Conservation (phyloP, 176 grass and related monocot species). For the Rhynchospora tenuis region DNA sequence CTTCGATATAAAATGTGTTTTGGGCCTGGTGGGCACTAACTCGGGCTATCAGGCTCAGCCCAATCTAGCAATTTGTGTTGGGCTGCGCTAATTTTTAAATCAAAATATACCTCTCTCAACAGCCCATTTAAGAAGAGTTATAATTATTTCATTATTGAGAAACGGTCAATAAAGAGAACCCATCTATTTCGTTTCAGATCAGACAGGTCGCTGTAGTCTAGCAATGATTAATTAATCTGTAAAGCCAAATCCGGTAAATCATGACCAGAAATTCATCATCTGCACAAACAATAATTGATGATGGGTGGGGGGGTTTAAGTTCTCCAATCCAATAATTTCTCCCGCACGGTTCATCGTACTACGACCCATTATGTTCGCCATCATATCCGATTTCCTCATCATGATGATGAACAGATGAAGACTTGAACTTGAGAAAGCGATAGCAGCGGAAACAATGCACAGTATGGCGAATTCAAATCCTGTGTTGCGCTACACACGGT, state of each 20-base stretch:
- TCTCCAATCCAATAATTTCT: not conserved
- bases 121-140: not conserved
- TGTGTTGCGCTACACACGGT: no score
- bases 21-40: no score
- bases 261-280: not conserved
- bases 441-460: not conserved
- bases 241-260: not conserved
- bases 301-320: not conserved
- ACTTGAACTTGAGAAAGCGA: not conserved
- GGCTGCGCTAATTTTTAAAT: no score
- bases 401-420: not conserved
- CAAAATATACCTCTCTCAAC: no score
- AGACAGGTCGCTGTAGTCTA: not conserved
- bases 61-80: no score
- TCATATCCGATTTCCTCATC: not conserved
- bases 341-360: not conserved
- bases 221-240: not conserved
- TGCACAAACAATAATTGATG: slow-evolving; percentile 2
- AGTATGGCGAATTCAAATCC: no score
- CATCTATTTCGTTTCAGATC: not conserved
- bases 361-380: not conserved
- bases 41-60: no score
- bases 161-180: not conserved
- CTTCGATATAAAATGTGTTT: no score
- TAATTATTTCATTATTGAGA: not conserved